Base-by-base conservation (phyloP, 2,329 filamentous ascomycete species). In the Fusarium illudens region DNA sequence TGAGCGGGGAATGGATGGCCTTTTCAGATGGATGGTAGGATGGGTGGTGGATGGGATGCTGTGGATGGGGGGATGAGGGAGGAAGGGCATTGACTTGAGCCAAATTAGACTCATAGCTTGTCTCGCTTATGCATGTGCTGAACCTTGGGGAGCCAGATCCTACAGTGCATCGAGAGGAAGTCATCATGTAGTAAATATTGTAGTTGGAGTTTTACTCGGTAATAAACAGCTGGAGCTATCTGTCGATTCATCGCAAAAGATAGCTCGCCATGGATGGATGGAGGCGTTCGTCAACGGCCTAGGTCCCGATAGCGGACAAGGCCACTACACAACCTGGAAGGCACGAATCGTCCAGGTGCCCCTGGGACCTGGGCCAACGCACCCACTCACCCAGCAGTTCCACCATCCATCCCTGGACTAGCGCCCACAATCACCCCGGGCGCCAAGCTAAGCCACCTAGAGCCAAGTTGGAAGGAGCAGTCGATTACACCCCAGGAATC, bases 61-160 rank as follows among this genome's bases (percentile, higher is more conserved):
- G 30, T 20, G 29, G 48, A 32, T 33, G 48, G 48, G 13, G 17
- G 48, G 46, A 50, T 19, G 46, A 22, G 27, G n/a, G 29, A 30
- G 44, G 29, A 33, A n/a, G 48, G 30, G 51, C 51, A 58, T 55
- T 66, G 65, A 37, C 42, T 51, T 22, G 58, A 64, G 58, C 62
- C 65, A 67, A 67, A 64, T 70, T 70, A 70, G 48, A 70, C 54
- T 64, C 52, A 63, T 52, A 36, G 65, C 49, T 62, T 62, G 65
- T 62, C 30, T 69, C 44, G 57, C 57, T 68, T 51, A 44, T 46
- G 52, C 52, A 55, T 55, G 36, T 55, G 27, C 37, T 27, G 19
- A 50, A 33, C 48, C 29, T 33, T 50, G 30, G 48, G 9, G 34
- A 30, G 12, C 13, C 17, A 19, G 19, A 29, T 50, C 13, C 32